Evolutionary conservation across 1,284 basidiomycete genomes (phyloP).

Genomic region (Fomitopsis palustris): DNA sequence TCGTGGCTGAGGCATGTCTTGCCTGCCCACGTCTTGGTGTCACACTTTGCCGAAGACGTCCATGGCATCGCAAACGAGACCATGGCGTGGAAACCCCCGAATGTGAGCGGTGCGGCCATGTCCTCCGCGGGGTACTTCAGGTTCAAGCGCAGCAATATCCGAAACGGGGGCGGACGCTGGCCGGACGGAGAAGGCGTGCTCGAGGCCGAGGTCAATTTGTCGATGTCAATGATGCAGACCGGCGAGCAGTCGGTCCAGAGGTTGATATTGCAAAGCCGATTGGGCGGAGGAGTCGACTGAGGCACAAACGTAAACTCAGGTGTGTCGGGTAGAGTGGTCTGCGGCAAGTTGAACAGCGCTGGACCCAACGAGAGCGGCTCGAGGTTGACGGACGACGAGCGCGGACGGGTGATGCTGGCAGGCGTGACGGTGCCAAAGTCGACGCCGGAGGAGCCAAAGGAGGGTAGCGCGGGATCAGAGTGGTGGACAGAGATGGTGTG

Average conservation of each 20-base stretch:
- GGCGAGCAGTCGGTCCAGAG: conserved; percentile 54
- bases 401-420: conserved; percentile 11
- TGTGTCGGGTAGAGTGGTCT: conserved; percentile 14
- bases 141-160: conserved; percentile 45
- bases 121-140: conserved; percentile 40
- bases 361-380: conserved; percentile 28
- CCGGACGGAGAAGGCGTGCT: conserved; percentile 18
- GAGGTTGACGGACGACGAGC: conserved; percentile 20
- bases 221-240: conserved; percentile 59
- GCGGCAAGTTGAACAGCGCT: conserved; percentile 25
- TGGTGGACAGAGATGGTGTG: neutral
- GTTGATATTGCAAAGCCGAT: conserved; percentile 22
- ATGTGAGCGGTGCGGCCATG: conserved; percentile 43
- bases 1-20: conserved; percentile 49
- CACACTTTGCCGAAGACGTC: conserved; percentile 49
- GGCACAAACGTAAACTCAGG: conserved; percentile 11
- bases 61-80: conserved; percentile 52
- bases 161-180: conserved; percentile 30
- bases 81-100: conserved; percentile 62
- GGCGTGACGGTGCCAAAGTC: conserved; percentile 16
- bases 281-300: conserved; percentile 10
- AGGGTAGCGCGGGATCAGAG: neutral
- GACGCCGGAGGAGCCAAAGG: conserved; percentile 1
- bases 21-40: conserved; percentile 55
- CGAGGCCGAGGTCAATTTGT: conserved; percentile 36